Conservation (phyloP, 257 asterid species). For the Solanum habrochaites region DNA sequence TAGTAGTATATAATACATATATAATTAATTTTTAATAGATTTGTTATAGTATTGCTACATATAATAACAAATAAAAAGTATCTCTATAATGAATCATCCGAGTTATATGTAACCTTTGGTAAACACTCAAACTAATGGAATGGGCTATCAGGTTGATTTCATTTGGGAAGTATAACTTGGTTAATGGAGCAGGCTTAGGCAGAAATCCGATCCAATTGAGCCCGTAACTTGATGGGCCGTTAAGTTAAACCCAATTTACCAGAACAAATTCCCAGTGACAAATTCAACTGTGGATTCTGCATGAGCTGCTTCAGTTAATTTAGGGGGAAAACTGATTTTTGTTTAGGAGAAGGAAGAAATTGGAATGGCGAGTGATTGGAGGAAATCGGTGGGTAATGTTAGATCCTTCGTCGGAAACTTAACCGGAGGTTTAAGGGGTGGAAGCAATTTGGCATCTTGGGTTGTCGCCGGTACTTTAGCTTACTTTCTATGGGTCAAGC, state of each 20-base stretch:
- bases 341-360: not conserved
- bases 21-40: no score
- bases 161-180: not conserved
- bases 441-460: slow-evolving; percentile 85
- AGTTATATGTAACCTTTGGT: no score
- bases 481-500: slow-evolving; percentile 83
- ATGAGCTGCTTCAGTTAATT: not conserved
- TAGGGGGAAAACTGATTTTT: not conserved
- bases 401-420: slow-evolving; percentile 71
- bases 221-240: not conserved
- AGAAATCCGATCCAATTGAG: not conserved
- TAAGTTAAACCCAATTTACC: not conserved
- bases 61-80: no score
- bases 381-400: slow-evolving; percentile 46
- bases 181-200: not conserved
- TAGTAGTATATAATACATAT: no score
- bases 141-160: not conserved
- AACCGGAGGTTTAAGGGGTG: slow-evolving; percentile 83
- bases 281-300: not conserved
- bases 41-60: no score
- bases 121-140: not conserved
- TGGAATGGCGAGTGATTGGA: slow-evolving; percentile 43
- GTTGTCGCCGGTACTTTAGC: slow-evolving; percentile 96
- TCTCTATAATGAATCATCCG: no score
- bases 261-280: not conserved